Evolutionary conservation across 208 protist species (phyloP).

Genomic region (Spongospora subterranea): DNA sequence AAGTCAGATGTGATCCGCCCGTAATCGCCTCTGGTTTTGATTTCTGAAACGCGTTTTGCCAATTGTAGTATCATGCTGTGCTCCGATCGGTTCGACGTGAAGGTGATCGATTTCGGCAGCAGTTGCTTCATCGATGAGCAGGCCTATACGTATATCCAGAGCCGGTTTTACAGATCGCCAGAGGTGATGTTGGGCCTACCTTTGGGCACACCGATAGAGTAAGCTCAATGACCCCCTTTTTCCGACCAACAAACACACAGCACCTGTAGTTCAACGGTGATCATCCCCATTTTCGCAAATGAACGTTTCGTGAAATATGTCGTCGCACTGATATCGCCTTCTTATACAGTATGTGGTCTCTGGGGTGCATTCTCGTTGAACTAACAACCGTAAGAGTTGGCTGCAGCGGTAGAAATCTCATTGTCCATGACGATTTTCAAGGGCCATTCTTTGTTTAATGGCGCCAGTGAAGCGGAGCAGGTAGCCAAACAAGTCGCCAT

Average conservation of each 20-base stretch:
- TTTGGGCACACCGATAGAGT: slow-evolving; percentile 92
- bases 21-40: background rate
- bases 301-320: background rate
- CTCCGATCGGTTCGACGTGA: slow-evolving; percentile 87
- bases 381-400: slow-evolving; percentile 88
- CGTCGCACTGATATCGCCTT: background rate
- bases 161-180: slow-evolving; percentile 87
- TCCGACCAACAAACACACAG: background rate
- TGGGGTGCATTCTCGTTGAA: slow-evolving; percentile 97
- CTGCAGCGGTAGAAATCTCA: background rate
- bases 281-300: too few relatives aligned
- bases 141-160: slow-evolving; percentile 90
- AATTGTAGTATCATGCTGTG: slow-evolving; percentile 74
- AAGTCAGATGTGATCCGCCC: too few relatives aligned
- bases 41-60: background rate
- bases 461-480: slow-evolving; percentile 65
- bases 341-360: slow-evolving; percentile 87
- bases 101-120: slow-evolving; percentile 97
- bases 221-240: background rate
- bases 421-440: background rate
- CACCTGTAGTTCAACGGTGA: too few relatives aligned
- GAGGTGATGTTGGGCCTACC: slow-evolving; percentile 91
- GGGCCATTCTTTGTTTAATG: slow-evolving; percentile 60
- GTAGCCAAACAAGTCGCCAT: slow-evolving; percentile 61
- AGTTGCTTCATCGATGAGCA: slow-evolving; percentile 86